Conservation (phyloP, 305 asterid genomes). For the Fraxinus baroniana region DNA sequence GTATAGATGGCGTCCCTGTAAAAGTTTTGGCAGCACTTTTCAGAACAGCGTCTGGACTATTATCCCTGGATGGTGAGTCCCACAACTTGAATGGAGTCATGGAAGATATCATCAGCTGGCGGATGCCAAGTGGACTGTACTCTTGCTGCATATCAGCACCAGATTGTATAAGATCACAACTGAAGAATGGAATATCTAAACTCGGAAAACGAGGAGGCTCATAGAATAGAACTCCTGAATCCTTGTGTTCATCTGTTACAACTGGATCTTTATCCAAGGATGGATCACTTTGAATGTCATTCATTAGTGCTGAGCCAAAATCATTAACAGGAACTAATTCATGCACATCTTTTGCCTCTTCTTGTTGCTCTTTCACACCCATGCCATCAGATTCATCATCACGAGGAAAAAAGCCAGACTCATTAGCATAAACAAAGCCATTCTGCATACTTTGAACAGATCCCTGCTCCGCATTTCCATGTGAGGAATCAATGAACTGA, state of each 20-base stretch:
- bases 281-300: slow-evolving; percentile 38
- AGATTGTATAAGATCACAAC: slow-evolving; percentile 84
- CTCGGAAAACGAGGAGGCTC: slow-evolving; percentile 99
- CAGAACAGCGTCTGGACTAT: slow-evolving; percentile 82
- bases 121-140: slow-evolving; percentile 95
- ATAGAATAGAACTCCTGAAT: slow-evolving; percentile 68
- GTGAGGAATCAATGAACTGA: slow-evolving; percentile 43
- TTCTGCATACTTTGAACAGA: slow-evolving; percentile 34
- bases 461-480: slow-evolving; percentile 39
- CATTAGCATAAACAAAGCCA: slow-evolving; percentile 41
- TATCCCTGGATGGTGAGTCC: slow-evolving; percentile 88
- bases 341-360: slow-evolving; percentile 43
- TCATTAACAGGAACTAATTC: slow-evolving; percentile 64
- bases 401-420: slow-evolving; percentile 38
- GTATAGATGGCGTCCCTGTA: slow-evolving; percentile 83
- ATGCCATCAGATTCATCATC: slow-evolving; percentile 35
- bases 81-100: slow-evolving; percentile 80
- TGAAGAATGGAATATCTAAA: slow-evolving; percentile 88
- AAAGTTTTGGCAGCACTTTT: slow-evolving; percentile 94
- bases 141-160: slow-evolving; percentile 85
- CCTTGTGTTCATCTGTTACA: slow-evolving; percentile 42
- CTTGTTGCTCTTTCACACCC: not conserved
- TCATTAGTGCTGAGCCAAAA: slow-evolving; percentile 37
- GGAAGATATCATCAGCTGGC: slow-evolving; percentile 88
- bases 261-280: slow-evolving; percentile 29